Percentiles rank a stretch among this genome's conserved stretches.
phyloP scores from a whole-genome alignment of 257 asterid genomes.

The Solanum tacnaense region DNA sequence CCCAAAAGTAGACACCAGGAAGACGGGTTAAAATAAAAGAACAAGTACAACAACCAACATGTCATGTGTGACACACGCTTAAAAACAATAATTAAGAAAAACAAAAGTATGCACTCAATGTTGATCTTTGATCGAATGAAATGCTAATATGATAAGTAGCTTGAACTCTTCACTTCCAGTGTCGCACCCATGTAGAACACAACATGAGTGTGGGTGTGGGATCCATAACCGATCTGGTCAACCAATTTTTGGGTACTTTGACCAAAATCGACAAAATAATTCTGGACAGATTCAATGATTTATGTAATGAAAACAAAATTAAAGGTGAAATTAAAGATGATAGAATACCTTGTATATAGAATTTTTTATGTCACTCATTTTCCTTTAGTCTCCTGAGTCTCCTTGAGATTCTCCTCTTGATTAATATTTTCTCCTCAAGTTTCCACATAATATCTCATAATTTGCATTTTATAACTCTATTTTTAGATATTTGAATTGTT shows the following conservation, averaged over 20 bases:
- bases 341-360: background rate
- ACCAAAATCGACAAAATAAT: background rate
- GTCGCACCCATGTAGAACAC: background rate
- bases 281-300: background rate
- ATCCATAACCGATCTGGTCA: background rate
- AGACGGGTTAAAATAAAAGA: background rate
- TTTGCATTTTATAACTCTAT: background rate
- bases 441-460: background rate
- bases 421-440: background rate
- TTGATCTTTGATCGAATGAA: background rate
- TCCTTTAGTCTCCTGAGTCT: background rate
- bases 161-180: background rate
- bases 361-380: background rate
- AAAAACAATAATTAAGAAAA: background rate
- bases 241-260: background rate
- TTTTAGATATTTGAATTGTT: background rate
- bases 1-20: background rate
- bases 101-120: background rate
- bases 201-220: background rate
- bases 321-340: background rate
- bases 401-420: background rate
- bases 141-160: background rate
- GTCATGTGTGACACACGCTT: background rate
- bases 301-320: background rate
- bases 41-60: background rate